Base-by-base conservation (phyloP, 2,329 filamentous ascomycete species). In the Paraphaeosphaeria minitans region DNA sequence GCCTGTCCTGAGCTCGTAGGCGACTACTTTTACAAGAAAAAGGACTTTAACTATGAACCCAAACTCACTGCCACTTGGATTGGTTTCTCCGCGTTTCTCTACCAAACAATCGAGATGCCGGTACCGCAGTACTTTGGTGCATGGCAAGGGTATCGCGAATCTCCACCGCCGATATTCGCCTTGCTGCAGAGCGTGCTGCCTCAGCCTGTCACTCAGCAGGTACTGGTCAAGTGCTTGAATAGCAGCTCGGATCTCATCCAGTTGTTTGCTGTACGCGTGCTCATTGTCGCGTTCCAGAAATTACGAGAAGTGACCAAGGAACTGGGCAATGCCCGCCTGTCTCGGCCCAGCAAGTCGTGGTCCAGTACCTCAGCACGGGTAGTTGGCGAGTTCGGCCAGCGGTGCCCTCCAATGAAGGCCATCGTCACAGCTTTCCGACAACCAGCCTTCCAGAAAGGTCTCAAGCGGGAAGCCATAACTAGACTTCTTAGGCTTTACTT, bases 11-110 rank as follows among this genome's bases (percentile, higher is more conserved):
- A 98, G 76, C 83, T 98, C 3, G 86, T 96, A 1, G 90, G 92
- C 45, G 88, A 93, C 69, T 99, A 96, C 75, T 98, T 97, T 71
- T 82, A 87, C 45, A 88, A 86, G 72, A 93, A 92, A 71, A 86
- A 89, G 24, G 73, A 71, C 55, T 95, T 98, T 69, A 87, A 89
- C 0, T 92, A 96, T 62, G 93, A 98, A 43, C 93, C 95, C 0
- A 98, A 97, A 72, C 83, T 96, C 5, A 95, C 93, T 3, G 89
- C 93, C 46, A 95, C 93, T 0, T 99, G 95, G 95, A 91, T 98
- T 66, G 93, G 94, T 43, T 97, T 96, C 73, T 92, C 93, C 0
- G 88, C 93, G 0, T 92, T 98, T 62, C 79, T 99, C 5, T 96
- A 96, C 76, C 90, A 90, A 60, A 87, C 89, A 1, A 87, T 97